Conservation (phyloP, 495 filamentous ascomycete genomes). For the Parachaetomium inaequale region DNA sequence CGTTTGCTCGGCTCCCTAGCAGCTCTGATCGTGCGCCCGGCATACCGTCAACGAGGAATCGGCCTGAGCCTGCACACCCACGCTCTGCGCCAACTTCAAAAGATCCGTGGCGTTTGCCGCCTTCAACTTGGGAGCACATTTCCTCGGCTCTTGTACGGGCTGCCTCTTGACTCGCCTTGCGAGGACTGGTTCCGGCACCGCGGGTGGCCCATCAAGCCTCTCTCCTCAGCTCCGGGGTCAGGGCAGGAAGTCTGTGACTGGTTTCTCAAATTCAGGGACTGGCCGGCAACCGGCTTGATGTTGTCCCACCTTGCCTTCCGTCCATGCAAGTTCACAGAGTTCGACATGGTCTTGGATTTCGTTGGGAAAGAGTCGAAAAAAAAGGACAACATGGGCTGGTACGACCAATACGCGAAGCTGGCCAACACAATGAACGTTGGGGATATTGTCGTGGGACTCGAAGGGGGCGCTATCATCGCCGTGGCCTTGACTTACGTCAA, state of each 20-base stretch:
- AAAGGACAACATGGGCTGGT: conserved; percentile 50
- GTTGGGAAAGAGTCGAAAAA: conserved; percentile 44
- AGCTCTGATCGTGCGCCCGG: conserved; percentile 53
- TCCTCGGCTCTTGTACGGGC: conserved; percentile 56
- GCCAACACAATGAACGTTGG: conserved; percentile 43
- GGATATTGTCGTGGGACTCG: conserved; percentile 49
- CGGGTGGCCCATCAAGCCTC: conserved; percentile 52
- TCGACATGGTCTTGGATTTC: conserved; percentile 51
- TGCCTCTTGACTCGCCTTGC: conserved; percentile 43
- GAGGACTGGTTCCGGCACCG: conserved; percentile 58
- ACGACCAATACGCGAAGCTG: conserved; percentile 52
- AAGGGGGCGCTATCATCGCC: conserved; percentile 48
- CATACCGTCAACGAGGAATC: conserved; percentile 52
- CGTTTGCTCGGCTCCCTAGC: conserved; percentile 57
- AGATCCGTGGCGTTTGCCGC: conserved; percentile 51
- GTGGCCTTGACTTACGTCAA: conserved; percentile 54
- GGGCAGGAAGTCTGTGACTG: conserved; percentile 55
- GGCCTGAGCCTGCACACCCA: conserved; percentile 56
- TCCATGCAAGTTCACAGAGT: conserved; percentile 50
- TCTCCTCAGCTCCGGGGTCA: conserved; percentile 32
- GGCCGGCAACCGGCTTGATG: conserved; percentile 39
- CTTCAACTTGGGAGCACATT: conserved; percentile 60
- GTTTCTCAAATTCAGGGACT: conserved; percentile 52
- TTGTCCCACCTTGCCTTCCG: conserved; percentile 43
- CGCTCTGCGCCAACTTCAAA: conserved; percentile 50